Evolutionary conservation across 1,284 basidiomycete genomes (phyloP), one percentile per base, ranked within the genome.

Genomic region (Rhodotorula sp.): DNA sequence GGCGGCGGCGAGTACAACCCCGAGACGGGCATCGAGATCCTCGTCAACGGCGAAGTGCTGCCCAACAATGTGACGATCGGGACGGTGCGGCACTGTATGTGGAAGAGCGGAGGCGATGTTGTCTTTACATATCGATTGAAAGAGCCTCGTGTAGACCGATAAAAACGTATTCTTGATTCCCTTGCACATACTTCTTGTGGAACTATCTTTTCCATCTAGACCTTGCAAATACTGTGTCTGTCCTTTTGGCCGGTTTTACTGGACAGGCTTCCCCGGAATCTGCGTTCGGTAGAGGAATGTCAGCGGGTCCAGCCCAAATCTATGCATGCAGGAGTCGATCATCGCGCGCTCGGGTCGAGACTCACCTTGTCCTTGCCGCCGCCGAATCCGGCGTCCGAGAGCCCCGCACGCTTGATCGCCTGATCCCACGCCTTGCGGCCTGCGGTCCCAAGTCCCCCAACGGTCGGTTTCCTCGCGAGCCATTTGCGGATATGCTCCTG

Each of bases 41-140:
- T 95, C 50, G 97, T 93, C 81, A 92, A 91, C 77, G 89, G 92
- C 74, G 83, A 86, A 47, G 83, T 91, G 18, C 84, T 98, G 45
- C 90, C 92, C 38, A 83, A 90, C 43, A 87, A 90, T 69, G 92
- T 95, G 87, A 95, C 92, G 19, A 85, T 98, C 48, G 94, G 90
- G 6, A 90, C 90, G 45, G 89, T 94, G 66, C 87, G 91, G 73
- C 91, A 93, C 81, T 95, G 88, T 78, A 93, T 68, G 92, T 93
- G 92, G 86, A 79, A 87, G 78, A 88, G 89, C 74, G 84, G 86
- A n/a, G 85, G 84, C 18, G 94, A 97, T 81, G 83, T 97, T 73
- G 85, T 88, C 61, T 87, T 97, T 85, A 85, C 90, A 79, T 97
- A 95, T 81, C 85, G 92, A 21, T 26, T 62, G 19, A 59, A 55